Conservation (phyloP, 1,284 basidiomycete genomes). For the Xerocomus minutiporus region DNA sequence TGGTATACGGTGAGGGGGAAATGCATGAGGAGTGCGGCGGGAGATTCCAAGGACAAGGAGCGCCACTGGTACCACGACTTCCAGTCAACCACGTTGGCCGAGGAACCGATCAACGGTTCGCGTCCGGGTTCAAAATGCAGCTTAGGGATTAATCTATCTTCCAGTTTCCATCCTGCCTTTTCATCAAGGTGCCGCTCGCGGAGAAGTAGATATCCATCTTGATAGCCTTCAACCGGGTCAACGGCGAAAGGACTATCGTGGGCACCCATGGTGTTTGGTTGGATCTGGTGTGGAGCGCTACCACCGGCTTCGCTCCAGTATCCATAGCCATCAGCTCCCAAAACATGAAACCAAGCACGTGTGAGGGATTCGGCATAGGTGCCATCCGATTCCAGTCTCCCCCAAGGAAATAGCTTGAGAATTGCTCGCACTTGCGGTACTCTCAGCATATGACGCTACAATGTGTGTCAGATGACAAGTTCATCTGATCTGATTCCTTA, state of each 20-base stretch:
- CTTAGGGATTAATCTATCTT: constrained; percentile 33
- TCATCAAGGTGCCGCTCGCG: constrained; percentile 30
- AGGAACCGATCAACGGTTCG: constrained; percentile 22
- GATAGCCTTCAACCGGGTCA: constrained; percentile 19
- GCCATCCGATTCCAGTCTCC: constrained; percentile 38
- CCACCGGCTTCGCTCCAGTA: constrained; percentile 39
- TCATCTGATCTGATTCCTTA: not conserved
- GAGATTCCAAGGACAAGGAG: constrained; percentile 36
- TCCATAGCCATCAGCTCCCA: constrained; percentile 36
- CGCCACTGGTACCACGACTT: constrained; percentile 41
- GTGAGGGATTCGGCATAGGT: constrained; percentile 34
- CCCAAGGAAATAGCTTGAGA: constrained; percentile 38
- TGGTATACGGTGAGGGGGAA: constrained; percentile 39
- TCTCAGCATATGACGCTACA: constrained; percentile 37
- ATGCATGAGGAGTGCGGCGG: constrained; percentile 39
- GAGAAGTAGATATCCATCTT: constrained; percentile 35
- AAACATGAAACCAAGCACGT: constrained; percentile 37
- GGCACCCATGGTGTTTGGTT: constrained; percentile 10
- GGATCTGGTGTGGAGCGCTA: constrained; percentile 29
- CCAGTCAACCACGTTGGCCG: constrained; percentile 34
- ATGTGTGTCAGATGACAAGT: not conserved
- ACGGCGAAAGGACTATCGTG: constrained; percentile 4
- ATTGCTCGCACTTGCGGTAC: constrained; percentile 29
- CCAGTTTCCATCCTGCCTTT: constrained; percentile 37
- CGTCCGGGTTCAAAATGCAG: constrained; percentile 27